A percentile compares a stretch with the other conserved stretches of the same genome.
phyloP scores from a whole-genome alignment of 306 rosid genomes.

The Dryas octopetala region DNA sequence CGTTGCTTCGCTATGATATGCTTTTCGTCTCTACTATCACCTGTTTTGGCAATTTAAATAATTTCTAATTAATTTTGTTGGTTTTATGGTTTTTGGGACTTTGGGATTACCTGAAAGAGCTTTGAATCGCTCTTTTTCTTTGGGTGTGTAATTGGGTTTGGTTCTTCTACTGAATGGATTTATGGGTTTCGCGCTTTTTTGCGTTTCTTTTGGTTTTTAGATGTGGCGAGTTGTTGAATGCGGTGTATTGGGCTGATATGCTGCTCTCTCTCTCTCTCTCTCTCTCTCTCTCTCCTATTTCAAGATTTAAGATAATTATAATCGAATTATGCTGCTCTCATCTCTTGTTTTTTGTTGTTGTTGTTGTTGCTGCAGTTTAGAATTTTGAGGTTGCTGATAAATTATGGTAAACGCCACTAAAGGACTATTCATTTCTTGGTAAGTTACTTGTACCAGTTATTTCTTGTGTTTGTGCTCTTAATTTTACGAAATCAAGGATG shows the following conservation, averaged over 20 bases:
- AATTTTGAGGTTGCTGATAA: constrained; percentile 7
- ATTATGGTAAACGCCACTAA: constrained; percentile 52
- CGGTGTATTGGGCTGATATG: background rate
- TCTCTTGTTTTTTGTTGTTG: constrained; percentile 14
- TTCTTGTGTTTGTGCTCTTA: background rate
- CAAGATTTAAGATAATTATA: background rate
- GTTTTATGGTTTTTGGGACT: background rate
- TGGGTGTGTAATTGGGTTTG: background rate
- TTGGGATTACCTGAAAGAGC: background rate
- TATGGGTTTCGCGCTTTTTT: background rate
- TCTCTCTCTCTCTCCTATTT: background rate
- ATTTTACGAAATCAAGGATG: background rate
- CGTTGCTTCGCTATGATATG: background rate
- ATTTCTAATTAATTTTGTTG: background rate
- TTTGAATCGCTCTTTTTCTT: too few relatives aligned
- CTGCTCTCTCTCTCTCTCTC: background rate
- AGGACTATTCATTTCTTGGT: constrained; percentile 59
- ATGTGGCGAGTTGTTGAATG: background rate
- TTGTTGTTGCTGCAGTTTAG: constrained; percentile 32
- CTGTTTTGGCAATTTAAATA: background rate
- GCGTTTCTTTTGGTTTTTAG: too few relatives aligned
- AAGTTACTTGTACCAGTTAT: constrained; percentile 8
- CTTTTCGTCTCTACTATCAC: background rate
- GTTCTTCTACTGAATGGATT: background rate
- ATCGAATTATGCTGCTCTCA: background rate